These are phyloP conservation scores for Cladosporium sp. DNA, from an alignment of 2,329 filamentous ascomycete genomes.

Conservation along the genomic window DNA sequence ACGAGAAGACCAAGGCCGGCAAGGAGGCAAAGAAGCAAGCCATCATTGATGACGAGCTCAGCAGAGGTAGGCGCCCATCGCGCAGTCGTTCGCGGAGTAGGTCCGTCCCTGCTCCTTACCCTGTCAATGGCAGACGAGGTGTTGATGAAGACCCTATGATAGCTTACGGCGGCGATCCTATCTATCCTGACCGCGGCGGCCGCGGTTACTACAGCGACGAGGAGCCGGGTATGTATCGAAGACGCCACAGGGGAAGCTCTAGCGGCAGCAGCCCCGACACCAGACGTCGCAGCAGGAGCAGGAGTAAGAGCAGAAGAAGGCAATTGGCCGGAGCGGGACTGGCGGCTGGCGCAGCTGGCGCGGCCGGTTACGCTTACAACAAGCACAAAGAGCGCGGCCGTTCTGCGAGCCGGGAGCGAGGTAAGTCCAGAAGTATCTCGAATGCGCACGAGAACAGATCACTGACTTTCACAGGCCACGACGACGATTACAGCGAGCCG, in stretches of 20 bases:
- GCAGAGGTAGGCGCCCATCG: conserved; percentile 22
- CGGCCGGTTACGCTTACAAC: conserved; percentile 52
- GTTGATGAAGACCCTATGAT: conserved; percentile 49
- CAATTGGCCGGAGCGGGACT: conserved; percentile 40
- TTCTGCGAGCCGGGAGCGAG: conserved; percentile 21
- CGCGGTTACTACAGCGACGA: conserved; percentile 33
- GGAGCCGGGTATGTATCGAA: conserved; percentile 36
- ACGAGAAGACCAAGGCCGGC: conserved; percentile 57
- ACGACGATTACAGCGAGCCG: conserved; percentile 20
- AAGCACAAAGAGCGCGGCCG: conserved; percentile 53
- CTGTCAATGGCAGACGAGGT: conserved; percentile 29
- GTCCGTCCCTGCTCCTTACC: conserved; percentile 37
- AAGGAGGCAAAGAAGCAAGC: conserved; percentile 47
- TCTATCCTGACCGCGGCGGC: conserved; percentile 48
- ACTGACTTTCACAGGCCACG: conserved; percentile 14
- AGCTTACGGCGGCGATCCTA: conserved; percentile 58
- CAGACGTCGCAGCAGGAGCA: conserved; percentile 30
- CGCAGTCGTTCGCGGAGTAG: conserved; percentile 38
- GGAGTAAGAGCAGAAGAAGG: conserved; percentile 35
- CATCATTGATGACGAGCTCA: conserved; percentile 31
- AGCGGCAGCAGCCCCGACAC: conserved; percentile 35
- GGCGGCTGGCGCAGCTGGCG: conserved; percentile 52
- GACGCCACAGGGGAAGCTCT: conserved; percentile 40
- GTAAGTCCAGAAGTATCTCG: not conserved
- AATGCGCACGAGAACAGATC: not conserved